Evolutionary conservation across 2,329 filamentous ascomycete genomes (phyloP), one percentile per base, ranked within the genome.

Genomic region (Colletotrichum lini): DNA sequence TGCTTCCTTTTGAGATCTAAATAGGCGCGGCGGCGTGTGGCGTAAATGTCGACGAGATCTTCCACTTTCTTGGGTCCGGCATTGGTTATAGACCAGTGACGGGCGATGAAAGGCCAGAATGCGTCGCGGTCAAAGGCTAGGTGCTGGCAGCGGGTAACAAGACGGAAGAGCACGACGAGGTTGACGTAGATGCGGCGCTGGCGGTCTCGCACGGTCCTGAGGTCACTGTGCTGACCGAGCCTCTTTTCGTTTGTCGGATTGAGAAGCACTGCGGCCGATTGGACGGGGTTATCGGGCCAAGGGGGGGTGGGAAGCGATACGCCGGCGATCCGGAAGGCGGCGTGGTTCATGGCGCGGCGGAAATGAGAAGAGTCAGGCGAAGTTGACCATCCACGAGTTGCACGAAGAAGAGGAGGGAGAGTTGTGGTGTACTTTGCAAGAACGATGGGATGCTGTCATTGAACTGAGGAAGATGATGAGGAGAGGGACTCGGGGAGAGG

Each of bases 121-220:
- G 9, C 6, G 26, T 53, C n/a, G 16, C 30, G 44, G 23, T 71
- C 68, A 26, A 67, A 68, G 23, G 64, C 59, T 1, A 71, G 53
- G 40, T 71, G 64, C 30, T 67, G 64, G 16, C 57, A 61, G 45
- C 18, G 26, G 18, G 18, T 45, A 4, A 63, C 3, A 18, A 71
- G 42, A 18, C 68, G 64, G n/a, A 71, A 71, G 4, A 71, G 58
- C 7, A 71, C n/a, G 38, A 71, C 52, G 16, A 68, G 68, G 21
- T 71, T 71, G n/a, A 54, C 8, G 12, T 40, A 58, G 23, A 68
- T 35, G 58, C 64, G 57, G 8, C 26, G 50, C 21, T 71, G 66
- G 30, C 65, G 65, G 26, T 60, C 58, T 3, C 15, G 26, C 18
- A 40, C 18, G n/a, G 12, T 60, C 26, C 16, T 8, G 35, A 26